A percentile compares a stretch with the other conserved stretches of the same genome.
Conservation (phyloP, 2,329 filamentous ascomycete genomes). For the Pyricularia sp. region DNA sequence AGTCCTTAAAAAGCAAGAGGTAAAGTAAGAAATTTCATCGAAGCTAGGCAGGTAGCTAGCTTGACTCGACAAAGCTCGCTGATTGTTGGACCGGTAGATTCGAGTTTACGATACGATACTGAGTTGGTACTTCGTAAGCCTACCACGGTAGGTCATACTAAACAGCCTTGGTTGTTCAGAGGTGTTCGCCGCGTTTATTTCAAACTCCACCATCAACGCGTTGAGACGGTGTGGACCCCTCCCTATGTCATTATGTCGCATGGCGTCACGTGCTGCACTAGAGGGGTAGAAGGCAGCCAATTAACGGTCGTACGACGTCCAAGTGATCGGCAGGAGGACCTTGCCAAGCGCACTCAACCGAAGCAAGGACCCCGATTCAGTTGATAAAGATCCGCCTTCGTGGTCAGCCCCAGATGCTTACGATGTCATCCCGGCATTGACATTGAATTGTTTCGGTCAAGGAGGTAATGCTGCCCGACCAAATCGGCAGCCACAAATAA, state of each 20-base stretch:
- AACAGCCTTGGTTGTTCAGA: neutral
- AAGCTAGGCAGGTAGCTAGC: neutral
- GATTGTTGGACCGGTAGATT: neutral
- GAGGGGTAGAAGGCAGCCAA: neutral
- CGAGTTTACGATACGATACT: too few relatives aligned
- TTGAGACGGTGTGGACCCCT: neutral
- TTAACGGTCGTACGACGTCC: neutral
- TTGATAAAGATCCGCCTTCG: neutral
- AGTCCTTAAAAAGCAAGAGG: neutral
- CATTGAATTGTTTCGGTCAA: neutral
- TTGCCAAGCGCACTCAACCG: neutral
- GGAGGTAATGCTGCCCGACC: neutral
- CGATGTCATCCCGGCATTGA: neutral
- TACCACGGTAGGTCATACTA: neutral
- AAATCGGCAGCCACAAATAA: neutral
- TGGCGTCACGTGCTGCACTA: neutral
- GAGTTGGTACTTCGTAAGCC: too few relatives aligned
- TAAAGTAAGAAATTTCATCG: neutral
- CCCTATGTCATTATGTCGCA: neutral
- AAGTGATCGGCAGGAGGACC: neutral
- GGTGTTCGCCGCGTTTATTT: neutral
- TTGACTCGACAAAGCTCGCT: neutral
- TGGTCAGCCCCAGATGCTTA: neutral
- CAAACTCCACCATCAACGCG: neutral
- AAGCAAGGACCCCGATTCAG: neutral